These are phyloP conservation scores for Erythrobasidium yunnanense DNA, from an alignment of 768 basidiomycete species.

Conservation along the genomic window DNA sequence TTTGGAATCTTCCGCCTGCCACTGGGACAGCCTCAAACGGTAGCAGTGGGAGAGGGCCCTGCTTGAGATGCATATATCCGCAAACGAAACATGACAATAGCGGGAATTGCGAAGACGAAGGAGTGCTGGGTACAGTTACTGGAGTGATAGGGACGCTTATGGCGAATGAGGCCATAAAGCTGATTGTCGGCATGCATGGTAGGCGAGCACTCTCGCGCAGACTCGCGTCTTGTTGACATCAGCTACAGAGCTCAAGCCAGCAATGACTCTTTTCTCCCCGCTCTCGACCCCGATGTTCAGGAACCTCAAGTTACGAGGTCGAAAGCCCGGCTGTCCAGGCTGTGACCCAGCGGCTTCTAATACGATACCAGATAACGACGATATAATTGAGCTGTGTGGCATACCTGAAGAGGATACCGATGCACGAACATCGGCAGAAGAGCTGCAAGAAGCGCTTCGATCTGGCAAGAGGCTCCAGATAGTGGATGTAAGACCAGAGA, in stretches of 20 bases:
- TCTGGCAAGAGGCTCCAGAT: slow-evolving; percentile 44
- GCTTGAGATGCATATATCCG: slow-evolving; percentile 89
- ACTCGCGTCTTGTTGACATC: slow-evolving; percentile 21
- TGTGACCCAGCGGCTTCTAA: slow-evolving; percentile 52
- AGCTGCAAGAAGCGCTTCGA: slow-evolving; percentile 43
- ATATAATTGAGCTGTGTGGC: neutral
- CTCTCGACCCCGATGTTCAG: slow-evolving; percentile 62
- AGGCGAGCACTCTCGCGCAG: neutral
- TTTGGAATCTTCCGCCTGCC: slow-evolving; percentile 36
- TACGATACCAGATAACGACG: neutral
- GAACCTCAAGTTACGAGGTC: slow-evolving; percentile 64
- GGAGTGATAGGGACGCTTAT: slow-evolving; percentile 82
- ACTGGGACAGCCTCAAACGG: neutral
- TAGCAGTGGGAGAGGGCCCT: slow-evolving; percentile 56
- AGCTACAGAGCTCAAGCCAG: slow-evolving; percentile 51
- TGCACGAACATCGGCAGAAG: slow-evolving; percentile 42
- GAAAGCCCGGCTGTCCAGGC: slow-evolving; percentile 59
- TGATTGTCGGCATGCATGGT: slow-evolving; percentile 45
- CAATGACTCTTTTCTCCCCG: slow-evolving; percentile 64
- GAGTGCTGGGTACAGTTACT: slow-evolving; percentile 76
- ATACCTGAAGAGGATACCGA: slow-evolving; percentile 7
- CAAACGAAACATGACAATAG: slow-evolving; percentile 48
- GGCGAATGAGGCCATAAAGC: slow-evolving; percentile 76
- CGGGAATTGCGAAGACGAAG: slow-evolving; percentile 76
- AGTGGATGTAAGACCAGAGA: slow-evolving; percentile 67